phyloP scores from a whole-genome alignment of 805 yeast genomes.

The Cyberlindnera suaveolens region DNA sequence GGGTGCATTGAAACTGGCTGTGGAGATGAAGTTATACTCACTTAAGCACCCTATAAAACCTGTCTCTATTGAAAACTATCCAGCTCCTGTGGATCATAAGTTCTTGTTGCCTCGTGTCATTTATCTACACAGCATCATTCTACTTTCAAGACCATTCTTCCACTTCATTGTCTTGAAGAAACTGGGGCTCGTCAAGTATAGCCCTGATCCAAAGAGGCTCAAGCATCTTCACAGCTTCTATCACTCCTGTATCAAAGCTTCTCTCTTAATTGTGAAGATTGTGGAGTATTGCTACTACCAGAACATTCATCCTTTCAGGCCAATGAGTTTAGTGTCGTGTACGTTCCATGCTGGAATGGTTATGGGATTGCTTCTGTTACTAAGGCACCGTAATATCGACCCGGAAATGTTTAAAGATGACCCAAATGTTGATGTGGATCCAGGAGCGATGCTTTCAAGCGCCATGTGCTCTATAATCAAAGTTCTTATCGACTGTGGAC shows the following conservation, averaged over 20 bases:
- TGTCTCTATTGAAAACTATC: slow-evolving; percentile 21
- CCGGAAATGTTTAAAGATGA: slow-evolving; percentile 15
- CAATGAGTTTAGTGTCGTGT: slow-evolving; percentile 27
- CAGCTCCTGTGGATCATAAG: slow-evolving; percentile 17
- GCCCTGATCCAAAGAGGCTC: slow-evolving; percentile 10
- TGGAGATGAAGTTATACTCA: slow-evolving; percentile 31
- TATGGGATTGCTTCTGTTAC: slow-evolving; percentile 27
- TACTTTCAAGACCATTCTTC: slow-evolving; percentile 38
- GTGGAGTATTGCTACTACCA: slow-evolving; percentile 22
- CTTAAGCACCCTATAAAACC: slow-evolving; percentile 27
- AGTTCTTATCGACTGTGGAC: slow-evolving; percentile 16
- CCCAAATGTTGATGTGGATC: slow-evolving; percentile 10
- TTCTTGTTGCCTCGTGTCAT: slow-evolving; percentile 29
- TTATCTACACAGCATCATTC: slow-evolving; percentile 31
- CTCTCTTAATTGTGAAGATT: slow-evolving; percentile 30
- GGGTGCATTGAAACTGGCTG: slow-evolving; percentile 30
- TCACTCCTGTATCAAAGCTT: slow-evolving; percentile 31
- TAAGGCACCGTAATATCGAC: slow-evolving; percentile 14
- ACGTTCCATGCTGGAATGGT: slow-evolving; percentile 33
- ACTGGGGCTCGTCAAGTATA: slow-evolving; percentile 14
- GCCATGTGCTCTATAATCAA: slow-evolving; percentile 19
- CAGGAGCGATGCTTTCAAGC: slow-evolving; percentile 11
- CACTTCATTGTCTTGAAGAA: slow-evolving; percentile 26
- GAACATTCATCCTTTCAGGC: slow-evolving; percentile 31
- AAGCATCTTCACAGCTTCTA: slow-evolving; percentile 24